Percentiles rank a stretch among this genome's conserved stretches.
Evolutionary conservation across 2,329 filamentous ascomycete species (phyloP).

Genomic region (Rutstroemia sp.): DNA sequence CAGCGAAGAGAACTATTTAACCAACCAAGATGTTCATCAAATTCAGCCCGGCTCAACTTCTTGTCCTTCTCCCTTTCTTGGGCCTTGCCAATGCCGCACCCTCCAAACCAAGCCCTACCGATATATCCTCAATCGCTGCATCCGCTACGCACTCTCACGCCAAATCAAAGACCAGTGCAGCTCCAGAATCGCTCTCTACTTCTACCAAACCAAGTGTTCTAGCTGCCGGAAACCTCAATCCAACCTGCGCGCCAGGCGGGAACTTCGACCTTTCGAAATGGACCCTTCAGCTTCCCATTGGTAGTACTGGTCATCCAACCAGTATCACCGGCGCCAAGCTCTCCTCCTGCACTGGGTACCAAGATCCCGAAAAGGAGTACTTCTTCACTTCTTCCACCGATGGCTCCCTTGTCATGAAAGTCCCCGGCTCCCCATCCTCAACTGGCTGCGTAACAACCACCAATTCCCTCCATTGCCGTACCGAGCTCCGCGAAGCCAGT

Average conservation of each 20-base stretch:
- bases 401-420: constrained; percentile 34
- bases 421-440: constrained; percentile 30
- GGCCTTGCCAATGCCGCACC: constrained; percentile 1
- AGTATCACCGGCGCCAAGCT: constrained; percentile 29
- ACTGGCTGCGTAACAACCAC: constrained; percentile 33
- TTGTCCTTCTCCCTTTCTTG: constrained; percentile 2
- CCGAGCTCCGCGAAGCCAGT: constrained; percentile 34
- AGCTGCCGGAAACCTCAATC: constrained; percentile 1
- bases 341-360: constrained; percentile 32
- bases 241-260: constrained; percentile 23
- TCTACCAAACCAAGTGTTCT: neutral
- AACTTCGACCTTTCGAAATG: constrained; percentile 31
- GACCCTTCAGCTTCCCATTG: constrained; percentile 35
- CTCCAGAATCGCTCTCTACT: neutral
- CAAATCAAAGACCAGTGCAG: neutral
- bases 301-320: constrained; percentile 24
- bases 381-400: constrained; percentile 32
- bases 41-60: neutral
- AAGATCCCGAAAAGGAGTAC: constrained; percentile 22
- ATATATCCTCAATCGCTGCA: neutral
- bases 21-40: constrained; percentile 1
- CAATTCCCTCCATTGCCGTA: constrained; percentile 36
- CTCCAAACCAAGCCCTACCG: neutral
- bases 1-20: neutral
- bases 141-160: neutral